Evolutionary conservation across 177 flowering plant species (phyloP), one percentile per base, ranked within the genome.

Genomic region (Telopea speciosissima): DNA sequence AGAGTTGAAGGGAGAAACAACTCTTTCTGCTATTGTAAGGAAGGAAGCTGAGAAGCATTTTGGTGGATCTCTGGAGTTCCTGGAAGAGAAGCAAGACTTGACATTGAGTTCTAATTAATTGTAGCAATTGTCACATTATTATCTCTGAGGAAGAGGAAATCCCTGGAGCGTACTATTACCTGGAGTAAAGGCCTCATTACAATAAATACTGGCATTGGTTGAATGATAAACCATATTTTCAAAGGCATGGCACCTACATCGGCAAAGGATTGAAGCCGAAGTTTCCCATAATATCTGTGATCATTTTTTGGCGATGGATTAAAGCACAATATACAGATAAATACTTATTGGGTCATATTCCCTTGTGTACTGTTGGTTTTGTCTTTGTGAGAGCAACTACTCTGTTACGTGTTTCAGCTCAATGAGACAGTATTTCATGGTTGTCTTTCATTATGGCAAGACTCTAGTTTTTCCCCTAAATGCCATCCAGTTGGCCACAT

Each of bases 21-120:
- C 22, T 63, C 73, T 76, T 63, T 85, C 84, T 23, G 78, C 72
- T 33, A 69, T 49, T 60, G 13, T 88, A 52, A 82, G 83, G 67
- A 76, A 72, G 68, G 91, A 87, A 68, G 93, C 91, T 36, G 71
- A 74, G 68, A 74, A 82, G 49, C 79, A 76, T 68, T 87, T 80
- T 78, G 91, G 94, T 24, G 83, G 79, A 54, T 72, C 76, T 68
- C 49, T 83, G 36, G 85, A 84, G 74, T 85, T 83, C 63, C 66
- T 79, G 19, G 74, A 79, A 56, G 85, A 82, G 76, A 58, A 76
- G 33, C 86, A 82, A 76, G 78, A 64, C 60, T 10, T 60, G 10
- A 31, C 23, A 26, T 33, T 60, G 23, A 64, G 26, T 49, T 64
- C 10, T 42, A 58, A 59, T 33, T 74, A 62, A 63, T 28, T 58